Percentiles rank a stretch among this genome's conserved stretches.
Conservation (phyloP, 331 rosid species). For the Prunus yedoensis region DNA sequence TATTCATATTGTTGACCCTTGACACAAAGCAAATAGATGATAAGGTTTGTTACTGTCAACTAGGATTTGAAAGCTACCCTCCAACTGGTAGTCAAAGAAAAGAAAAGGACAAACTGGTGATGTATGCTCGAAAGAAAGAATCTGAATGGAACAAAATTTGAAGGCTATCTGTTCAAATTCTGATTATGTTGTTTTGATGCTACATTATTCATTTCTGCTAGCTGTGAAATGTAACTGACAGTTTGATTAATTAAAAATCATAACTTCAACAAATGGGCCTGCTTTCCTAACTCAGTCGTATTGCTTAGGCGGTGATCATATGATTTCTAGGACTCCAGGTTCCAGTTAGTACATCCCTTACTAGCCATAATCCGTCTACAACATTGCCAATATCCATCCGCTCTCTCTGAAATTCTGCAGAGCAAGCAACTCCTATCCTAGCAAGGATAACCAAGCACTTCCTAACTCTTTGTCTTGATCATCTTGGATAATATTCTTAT, state of each 20-base stretch:
- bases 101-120: background rate
- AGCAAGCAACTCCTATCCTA: constrained; percentile 13
- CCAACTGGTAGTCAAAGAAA: background rate
- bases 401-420: background rate
- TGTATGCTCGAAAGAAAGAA: background rate
- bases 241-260: background rate
- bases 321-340: background rate
- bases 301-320: background rate
- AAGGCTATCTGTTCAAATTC: background rate
- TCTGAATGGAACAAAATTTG: background rate
- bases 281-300: too few relatives aligned
- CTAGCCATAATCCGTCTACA: background rate
- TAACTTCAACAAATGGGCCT: too few relatives aligned
- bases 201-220: background rate
- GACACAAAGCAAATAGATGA: background rate
- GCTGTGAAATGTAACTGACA: background rate
- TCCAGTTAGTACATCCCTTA: background rate
- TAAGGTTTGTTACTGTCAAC: background rate
- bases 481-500: background rate
- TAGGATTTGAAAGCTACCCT: too few relatives aligned
- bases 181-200: background rate
- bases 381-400: constrained; percentile 19
- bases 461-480: background rate
- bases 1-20: too few relatives aligned
- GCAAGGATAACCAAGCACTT: constrained; percentile 6